phyloP scores from a whole-genome alignment of 2,329 filamentous ascomycete genomes.

The Chaetoscypha palmicola region DNA sequence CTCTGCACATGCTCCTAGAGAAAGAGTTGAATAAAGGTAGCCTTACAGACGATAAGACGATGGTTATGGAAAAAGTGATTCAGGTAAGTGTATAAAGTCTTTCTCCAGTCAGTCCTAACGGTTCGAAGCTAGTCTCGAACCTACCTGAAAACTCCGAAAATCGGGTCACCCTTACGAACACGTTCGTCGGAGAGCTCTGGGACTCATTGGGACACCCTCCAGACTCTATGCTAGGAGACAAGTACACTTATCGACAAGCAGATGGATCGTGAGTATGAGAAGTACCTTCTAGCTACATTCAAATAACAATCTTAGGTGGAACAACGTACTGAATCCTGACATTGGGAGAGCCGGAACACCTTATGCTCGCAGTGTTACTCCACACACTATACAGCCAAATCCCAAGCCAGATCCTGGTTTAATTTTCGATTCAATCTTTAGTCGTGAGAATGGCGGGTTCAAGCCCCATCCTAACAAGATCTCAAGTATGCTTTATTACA shows the following conservation, averaged over 20 bases:
- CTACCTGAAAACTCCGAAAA: constrained; percentile 52
- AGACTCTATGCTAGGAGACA: constrained; percentile 53
- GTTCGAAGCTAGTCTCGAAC: constrained; percentile 51
- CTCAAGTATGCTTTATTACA: constrained; percentile 68
- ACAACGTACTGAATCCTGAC: constrained; percentile 59
- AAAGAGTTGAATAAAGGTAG: constrained; percentile 55
- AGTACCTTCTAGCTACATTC: constrained; percentile 27
- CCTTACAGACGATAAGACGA: constrained; percentile 65
- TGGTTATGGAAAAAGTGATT: constrained; percentile 69
- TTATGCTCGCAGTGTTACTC: constrained; percentile 59
- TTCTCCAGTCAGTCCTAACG: not conserved
- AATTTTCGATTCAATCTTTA: constrained; percentile 58
- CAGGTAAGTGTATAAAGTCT: constrained; percentile 33
- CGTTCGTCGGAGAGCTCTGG: constrained; percentile 64
- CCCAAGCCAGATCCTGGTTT: constrained; percentile 56
- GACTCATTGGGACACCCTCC: constrained; percentile 64
- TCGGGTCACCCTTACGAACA: constrained; percentile 53
- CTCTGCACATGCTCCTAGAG: constrained; percentile 51
- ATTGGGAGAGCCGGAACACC: constrained; percentile 60
- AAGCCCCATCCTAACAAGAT: constrained; percentile 64
- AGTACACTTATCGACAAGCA: constrained; percentile 53
- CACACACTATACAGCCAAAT: constrained; percentile 53
- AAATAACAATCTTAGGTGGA: constrained; percentile 61
- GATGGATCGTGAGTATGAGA: constrained; percentile 60
- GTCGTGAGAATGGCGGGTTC: constrained; percentile 37